Conservation (phyloP, 768 basidiomycete species). For the Rhodotorula toruloides region DNA sequence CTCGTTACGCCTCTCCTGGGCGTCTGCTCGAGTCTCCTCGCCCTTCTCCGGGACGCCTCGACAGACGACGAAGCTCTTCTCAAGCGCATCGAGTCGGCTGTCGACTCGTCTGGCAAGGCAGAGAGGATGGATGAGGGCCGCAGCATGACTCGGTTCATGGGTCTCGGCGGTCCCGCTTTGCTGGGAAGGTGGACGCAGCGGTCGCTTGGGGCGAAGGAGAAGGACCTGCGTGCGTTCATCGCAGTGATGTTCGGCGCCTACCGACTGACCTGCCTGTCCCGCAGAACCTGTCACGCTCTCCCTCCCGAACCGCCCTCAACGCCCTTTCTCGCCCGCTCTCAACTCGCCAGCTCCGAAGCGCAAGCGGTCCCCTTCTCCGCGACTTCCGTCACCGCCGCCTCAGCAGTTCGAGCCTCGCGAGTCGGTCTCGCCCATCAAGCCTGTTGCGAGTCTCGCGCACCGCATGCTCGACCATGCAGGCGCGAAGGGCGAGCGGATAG, state of each 20-base stretch:
- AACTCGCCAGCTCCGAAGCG: not conserved
- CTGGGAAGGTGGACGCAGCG: constrained; percentile 15
- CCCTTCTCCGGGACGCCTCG: not conserved
- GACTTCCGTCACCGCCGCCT: not conserved
- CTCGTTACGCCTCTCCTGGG: constrained; percentile 23
- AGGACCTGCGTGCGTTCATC: not conserved
- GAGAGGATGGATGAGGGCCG: constrained; percentile 8
- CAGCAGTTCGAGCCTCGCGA: not conserved
- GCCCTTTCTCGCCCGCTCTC: not conserved
- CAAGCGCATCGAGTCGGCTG: not conserved
- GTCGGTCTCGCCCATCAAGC: not conserved
- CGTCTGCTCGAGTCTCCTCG: not conserved
- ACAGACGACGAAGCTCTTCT: constrained; percentile 2
- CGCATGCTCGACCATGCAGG: constrained; percentile 21
- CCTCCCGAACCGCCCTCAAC: not conserved
- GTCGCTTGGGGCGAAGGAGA: not conserved
- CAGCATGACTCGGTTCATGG: not conserved
- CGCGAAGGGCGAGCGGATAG: not conserved
- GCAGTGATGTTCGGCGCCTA: no score
- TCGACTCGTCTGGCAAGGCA: constrained; percentile 10
- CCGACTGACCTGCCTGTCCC: no score
- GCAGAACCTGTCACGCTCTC: constrained; percentile 18
- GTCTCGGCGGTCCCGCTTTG: constrained; percentile 2
- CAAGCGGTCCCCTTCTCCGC: not conserved
- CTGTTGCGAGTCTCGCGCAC: not conserved